Percentiles rank a stretch among this genome's conserved stretches.
phyloP scores from a whole-genome alignment of 768 basidiomycete genomes.

The Fomitopsis pulvina region DNA sequence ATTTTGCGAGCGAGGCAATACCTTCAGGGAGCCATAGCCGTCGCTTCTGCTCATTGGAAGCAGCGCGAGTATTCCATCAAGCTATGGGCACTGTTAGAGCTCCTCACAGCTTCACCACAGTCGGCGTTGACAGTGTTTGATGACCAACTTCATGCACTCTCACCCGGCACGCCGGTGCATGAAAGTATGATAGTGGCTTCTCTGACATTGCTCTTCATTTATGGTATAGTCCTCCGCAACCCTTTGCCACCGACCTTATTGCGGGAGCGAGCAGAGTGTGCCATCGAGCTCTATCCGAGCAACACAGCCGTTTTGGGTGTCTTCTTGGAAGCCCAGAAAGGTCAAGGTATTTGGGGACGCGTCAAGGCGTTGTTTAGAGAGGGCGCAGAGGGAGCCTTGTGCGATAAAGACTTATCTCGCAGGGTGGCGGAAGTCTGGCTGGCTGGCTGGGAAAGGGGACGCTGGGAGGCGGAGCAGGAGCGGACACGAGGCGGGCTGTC shows the following conservation, averaged over 20 bases:
- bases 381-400: slow-evolving; percentile 26
- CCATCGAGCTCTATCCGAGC: slow-evolving; percentile 51
- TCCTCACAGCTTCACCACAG: slow-evolving; percentile 42
- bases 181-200: slow-evolving; percentile 55
- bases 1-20: slow-evolving; percentile 58
- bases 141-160: slow-evolving; percentile 20
- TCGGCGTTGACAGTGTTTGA: slow-evolving; percentile 36
- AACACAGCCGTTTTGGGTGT: slow-evolving; percentile 69
- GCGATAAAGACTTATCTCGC: slow-evolving; percentile 51
- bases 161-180: slow-evolving; percentile 20
- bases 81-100: slow-evolving; percentile 56
- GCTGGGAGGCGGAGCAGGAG: slow-evolving; percentile 67
- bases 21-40: slow-evolving; percentile 40
- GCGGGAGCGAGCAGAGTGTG: slow-evolving; percentile 49
- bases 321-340: slow-evolving; percentile 71
- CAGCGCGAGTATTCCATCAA: slow-evolving; percentile 62
- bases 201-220: slow-evolving; percentile 55
- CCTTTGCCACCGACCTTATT: slow-evolving; percentile 52
- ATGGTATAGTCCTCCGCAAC: slow-evolving; percentile 46
- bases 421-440: slow-evolving; percentile 71
- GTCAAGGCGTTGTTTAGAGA: slow-evolving; percentile 54
- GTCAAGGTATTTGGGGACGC: slow-evolving; percentile 69
- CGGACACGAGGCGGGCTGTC: slow-evolving; percentile 59
- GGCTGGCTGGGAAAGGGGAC: slow-evolving; percentile 68
- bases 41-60: slow-evolving; percentile 37